Conservation (phyloP, 1,139 yeast genomes). For the Protomyces inouyei region DNA sequence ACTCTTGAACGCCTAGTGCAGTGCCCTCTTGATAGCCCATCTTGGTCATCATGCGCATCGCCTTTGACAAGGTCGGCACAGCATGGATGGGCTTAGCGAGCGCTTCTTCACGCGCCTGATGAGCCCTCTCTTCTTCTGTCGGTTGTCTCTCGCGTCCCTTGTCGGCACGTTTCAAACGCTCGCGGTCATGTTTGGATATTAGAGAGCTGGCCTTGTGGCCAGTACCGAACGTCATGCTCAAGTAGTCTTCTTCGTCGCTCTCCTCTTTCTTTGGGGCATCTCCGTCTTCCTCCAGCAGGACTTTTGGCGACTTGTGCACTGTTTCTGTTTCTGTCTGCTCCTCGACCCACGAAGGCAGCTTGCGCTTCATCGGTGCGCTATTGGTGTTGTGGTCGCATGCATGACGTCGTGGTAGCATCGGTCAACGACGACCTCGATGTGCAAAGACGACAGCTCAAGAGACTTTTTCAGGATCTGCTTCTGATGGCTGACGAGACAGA, state of each 20-base stretch:
- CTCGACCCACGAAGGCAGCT: slow-evolving; percentile 13
- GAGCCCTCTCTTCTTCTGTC: slow-evolving; percentile 26
- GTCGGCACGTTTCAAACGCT: slow-evolving; percentile 26
- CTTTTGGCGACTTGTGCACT: background rate
- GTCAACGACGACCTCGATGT: no score
- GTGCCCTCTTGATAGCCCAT: slow-evolving; percentile 54
- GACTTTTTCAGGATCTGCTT: no score
- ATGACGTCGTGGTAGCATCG: no score
- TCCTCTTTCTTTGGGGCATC: background rate
- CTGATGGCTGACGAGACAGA: background rate
- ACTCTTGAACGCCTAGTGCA: slow-evolving; percentile 41
- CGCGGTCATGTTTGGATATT: background rate
- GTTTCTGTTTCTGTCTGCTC: background rate
- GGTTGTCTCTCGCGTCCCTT: slow-evolving; percentile 7
- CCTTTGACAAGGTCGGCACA: slow-evolving; percentile 38
- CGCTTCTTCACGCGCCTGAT: background rate
- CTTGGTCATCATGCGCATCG: slow-evolving; percentile 50
- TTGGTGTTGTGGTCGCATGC: no score
- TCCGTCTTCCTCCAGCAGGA: background rate
- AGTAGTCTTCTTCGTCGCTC: slow-evolving; percentile 37
- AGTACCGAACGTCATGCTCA: slow-evolving; percentile 38
- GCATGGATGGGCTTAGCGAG: slow-evolving; percentile 19
- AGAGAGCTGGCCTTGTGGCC: slow-evolving; percentile 31
- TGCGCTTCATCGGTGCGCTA: background rate
- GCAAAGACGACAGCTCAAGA: no score